These are phyloP conservation scores for Imleria badia DNA, from an alignment of 768 basidiomycete genomes.

Conservation along the genomic window DNA sequence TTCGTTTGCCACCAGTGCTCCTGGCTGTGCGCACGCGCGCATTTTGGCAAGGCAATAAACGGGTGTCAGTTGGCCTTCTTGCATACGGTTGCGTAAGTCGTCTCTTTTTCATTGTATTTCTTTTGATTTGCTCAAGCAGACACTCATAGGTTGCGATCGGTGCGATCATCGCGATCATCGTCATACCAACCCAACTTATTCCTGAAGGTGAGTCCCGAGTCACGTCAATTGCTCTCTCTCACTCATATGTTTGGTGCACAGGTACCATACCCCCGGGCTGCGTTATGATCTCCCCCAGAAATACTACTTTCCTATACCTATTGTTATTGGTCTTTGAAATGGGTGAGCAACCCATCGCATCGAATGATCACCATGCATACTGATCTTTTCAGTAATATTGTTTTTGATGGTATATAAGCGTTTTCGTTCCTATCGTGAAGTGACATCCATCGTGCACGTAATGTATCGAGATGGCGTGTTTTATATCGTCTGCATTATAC, in stretches of 20 bases:
- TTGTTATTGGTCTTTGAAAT: slow-evolving; percentile 12
- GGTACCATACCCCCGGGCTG: background rate
- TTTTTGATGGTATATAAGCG: slow-evolving; percentile 4
- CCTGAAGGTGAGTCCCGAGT: background rate
- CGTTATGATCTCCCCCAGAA: background rate
- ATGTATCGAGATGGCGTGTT: slow-evolving; percentile 19
- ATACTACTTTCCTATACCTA: slow-evolving; percentile 6
- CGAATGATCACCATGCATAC: background rate
- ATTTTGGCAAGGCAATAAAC: slow-evolving; percentile 16
- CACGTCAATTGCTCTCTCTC: background rate
- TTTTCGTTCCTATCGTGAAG: slow-evolving; percentile 4
- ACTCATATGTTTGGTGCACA: background rate
- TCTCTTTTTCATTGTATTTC: too few relatives aligned
- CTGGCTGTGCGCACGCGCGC: slow-evolving; percentile 21
- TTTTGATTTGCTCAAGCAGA: too few relatives aligned
- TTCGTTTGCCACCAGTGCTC: slow-evolving; percentile 6
- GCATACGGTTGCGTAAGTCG: slow-evolving; percentile 9
- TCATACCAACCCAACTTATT: slow-evolving; percentile 4
- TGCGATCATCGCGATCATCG: slow-evolving; percentile 1
- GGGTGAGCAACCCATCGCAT: background rate
- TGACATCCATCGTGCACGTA: slow-evolving; percentile 1
- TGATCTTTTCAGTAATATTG: slow-evolving; percentile 7
- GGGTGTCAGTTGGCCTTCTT: slow-evolving; percentile 11
- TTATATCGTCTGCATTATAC: slow-evolving; percentile 17
- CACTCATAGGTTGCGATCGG: slow-evolving; percentile 11